Percentiles rank a stretch among this genome's conserved stretches.
These are phyloP conservation scores for Yamadazyma sp. DNA, from an alignment of 1,139 yeast genomes.

Conservation along the genomic window DNA sequence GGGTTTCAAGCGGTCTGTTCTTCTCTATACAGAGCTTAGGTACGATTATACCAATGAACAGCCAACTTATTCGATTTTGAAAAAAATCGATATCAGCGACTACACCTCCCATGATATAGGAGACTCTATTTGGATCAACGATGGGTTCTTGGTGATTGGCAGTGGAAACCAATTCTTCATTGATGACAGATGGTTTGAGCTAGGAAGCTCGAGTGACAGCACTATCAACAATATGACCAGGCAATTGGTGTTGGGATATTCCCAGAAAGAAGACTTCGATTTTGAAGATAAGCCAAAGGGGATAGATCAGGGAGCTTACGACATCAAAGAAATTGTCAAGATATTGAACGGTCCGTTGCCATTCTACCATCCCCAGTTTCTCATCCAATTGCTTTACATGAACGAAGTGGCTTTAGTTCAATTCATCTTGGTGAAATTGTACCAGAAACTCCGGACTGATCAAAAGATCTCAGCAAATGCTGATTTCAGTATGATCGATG, in stretches of 20 bases:
- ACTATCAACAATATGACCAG: conserved; percentile 37
- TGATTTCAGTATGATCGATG: conserved; percentile 25
- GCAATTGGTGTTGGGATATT: conserved; percentile 50
- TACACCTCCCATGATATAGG: conserved; percentile 83
- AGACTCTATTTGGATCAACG: conserved; percentile 82
- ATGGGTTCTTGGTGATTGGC: conserved; percentile 79
- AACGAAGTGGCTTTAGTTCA: conserved; percentile 60
- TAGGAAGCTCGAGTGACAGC: conserved; percentile 27
- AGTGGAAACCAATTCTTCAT: conserved; percentile 88
- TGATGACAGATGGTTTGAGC: conserved; percentile 61
- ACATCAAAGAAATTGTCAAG: conserved; percentile 57
- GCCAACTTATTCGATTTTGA: conserved; percentile 77
- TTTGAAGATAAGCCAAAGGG: background rate
- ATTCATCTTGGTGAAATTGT: conserved; percentile 55
- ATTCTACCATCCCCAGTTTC: conserved; percentile 84
- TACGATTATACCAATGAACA: conserved; percentile 82
- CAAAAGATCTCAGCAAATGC: conserved; percentile 36
- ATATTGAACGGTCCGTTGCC: conserved; percentile 89
- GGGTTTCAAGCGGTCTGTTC: conserved; percentile 65
- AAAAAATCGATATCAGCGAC: conserved; percentile 66
- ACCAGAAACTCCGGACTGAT: conserved; percentile 47
- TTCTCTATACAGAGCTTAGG: conserved; percentile 76
- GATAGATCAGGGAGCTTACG: conserved; percentile 38
- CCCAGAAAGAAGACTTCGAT: conserved; percentile 10
- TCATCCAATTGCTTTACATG: conserved; percentile 73